Percentiles rank a stretch among this genome's conserved stretches.
Evolutionary conservation across 495 filamentous ascomycete species (phyloP).

Genomic region (Penicillium roqueforti): DNA sequence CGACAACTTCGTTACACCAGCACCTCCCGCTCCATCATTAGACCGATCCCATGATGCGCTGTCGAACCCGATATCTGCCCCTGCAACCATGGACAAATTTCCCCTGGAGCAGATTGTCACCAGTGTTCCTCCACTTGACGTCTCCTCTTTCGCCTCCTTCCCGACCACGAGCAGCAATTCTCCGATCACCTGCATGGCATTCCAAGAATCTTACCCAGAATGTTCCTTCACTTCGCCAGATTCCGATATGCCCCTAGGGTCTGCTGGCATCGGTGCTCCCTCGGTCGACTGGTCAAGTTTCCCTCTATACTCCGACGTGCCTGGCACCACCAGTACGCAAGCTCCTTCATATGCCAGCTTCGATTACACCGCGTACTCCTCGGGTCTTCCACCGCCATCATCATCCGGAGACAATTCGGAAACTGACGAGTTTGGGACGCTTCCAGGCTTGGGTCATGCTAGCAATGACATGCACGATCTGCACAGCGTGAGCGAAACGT

Average conservation of each 20-base stretch:
- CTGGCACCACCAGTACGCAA: slow-evolving; percentile 65
- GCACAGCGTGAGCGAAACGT: slow-evolving; percentile 52
- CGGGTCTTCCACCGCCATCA: slow-evolving; percentile 53
- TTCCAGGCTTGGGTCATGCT: slow-evolving; percentile 32
- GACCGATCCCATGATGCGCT: slow-evolving; percentile 28
- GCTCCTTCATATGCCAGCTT: slow-evolving; percentile 65
- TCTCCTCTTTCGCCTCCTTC: slow-evolving; percentile 36
- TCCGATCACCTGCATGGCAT: slow-evolving; percentile 40
- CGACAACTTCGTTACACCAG: slow-evolving; percentile 44
- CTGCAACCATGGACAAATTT: slow-evolving; percentile 32
- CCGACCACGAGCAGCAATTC: slow-evolving; percentile 33
- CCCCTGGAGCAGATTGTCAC: slow-evolving; percentile 39
- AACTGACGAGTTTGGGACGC: slow-evolving; percentile 58
- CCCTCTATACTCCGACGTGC: slow-evolving; percentile 56
- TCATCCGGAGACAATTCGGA: slow-evolving; percentile 76
- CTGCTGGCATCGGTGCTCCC: slow-evolving; percentile 57
- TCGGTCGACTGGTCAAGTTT: slow-evolving; percentile 74
- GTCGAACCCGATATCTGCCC: slow-evolving; percentile 22
- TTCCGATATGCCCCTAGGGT: slow-evolving; percentile 61
- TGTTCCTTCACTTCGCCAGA: slow-evolving; percentile 50
- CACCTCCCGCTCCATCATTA: slow-evolving; percentile 41
- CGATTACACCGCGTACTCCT: slow-evolving; percentile 54
- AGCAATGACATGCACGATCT: slow-evolving; percentile 40
- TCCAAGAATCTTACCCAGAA: slow-evolving; percentile 43
- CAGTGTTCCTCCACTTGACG: slow-evolving; percentile 35